Evolutionary conservation across 371 early-diverging fungal genomes (phyloP).

Genomic region (Paramicrosporidium saccamoebae): DNA sequence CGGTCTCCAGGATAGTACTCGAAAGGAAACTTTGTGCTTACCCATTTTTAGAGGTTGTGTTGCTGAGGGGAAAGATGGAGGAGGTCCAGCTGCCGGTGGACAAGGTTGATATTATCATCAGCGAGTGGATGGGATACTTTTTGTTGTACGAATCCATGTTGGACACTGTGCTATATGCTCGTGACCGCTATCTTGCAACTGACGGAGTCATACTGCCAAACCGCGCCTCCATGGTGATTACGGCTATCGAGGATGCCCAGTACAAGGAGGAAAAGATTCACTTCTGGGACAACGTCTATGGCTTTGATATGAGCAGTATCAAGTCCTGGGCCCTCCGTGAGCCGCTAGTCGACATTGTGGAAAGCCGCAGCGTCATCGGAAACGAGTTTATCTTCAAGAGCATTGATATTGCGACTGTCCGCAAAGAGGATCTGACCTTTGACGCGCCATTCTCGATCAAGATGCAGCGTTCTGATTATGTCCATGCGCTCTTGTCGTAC

Average conservation of each 20-base stretch:
- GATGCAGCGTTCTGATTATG: constrained; percentile 34
- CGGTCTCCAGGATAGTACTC: constrained; percentile 28
- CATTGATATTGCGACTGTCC: constrained; percentile 18
- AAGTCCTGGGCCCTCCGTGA: constrained; percentile 52
- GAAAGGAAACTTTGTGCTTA: neutral
- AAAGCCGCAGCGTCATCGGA: constrained; percentile 36
- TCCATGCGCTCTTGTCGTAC: constrained; percentile 66
- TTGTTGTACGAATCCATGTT: constrained; percentile 89
- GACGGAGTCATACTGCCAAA: constrained; percentile 68
- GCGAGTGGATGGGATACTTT: constrained; percentile 98
- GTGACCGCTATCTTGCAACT: constrained; percentile 60
- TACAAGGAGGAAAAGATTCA: constrained; percentile 73
- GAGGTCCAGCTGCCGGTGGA: constrained; percentile 63
- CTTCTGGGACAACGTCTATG: constrained; percentile 72
- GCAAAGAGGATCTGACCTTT: constrained; percentile 52
- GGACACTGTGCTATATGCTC: constrained; percentile 75
- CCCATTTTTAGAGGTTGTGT: constrained; percentile 13
- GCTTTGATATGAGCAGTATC: constrained; percentile 64
- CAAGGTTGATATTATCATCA: constrained; percentile 71
- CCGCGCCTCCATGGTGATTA: constrained; percentile 54
- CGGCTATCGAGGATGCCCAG: constrained; percentile 71
- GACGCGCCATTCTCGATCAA: constrained; percentile 31
- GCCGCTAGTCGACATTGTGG: constrained; percentile 68
- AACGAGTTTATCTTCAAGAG: constrained; percentile 26
- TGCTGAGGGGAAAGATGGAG: constrained; percentile 86